A percentile compares a stretch with the other conserved stretches of the same genome.
phyloP scores from a whole-genome alignment of 345 rosid genomes.

The Alliaria petiolata region DNA sequence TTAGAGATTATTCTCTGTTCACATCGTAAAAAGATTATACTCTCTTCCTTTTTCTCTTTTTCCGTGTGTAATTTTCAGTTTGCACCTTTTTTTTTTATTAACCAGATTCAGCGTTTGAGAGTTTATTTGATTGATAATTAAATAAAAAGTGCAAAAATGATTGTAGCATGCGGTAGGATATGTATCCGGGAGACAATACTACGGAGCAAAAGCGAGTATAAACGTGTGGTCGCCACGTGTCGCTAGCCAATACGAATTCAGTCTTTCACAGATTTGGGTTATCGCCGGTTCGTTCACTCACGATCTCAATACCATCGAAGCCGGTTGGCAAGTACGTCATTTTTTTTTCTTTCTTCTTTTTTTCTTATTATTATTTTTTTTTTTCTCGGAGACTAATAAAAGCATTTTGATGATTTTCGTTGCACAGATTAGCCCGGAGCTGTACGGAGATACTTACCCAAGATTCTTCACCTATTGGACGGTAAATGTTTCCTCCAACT shows the following conservation, averaged over 20 bases:
- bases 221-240: slow-evolving; percentile 95
- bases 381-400: background rate
- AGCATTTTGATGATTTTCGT: background rate
- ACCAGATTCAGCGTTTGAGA: background rate
- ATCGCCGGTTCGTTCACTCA: slow-evolving; percentile 88
- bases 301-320: slow-evolving; percentile 97
- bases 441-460: slow-evolving; percentile 88
- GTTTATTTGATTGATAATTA: background rate
- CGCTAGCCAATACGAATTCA: slow-evolving; percentile 75
- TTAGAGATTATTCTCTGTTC: too few relatives aligned
- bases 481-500: slow-evolving; percentile 37
- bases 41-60: slow-evolving; percentile 8
- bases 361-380: background rate
- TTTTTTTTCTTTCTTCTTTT: background rate
- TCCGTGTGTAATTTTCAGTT: background rate
- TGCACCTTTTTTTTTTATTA: background rate
- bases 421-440: slow-evolving; percentile 91
- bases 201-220: slow-evolving; percentile 95
- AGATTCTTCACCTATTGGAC: slow-evolving; percentile 99
- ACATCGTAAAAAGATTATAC: slow-evolving; percentile 25
- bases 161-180: slow-evolving; percentile 95
- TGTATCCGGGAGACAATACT: slow-evolving; percentile 75
- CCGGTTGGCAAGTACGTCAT: slow-evolving; percentile 91
- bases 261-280: slow-evolving; percentile 94
- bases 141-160: background rate